Evolutionary conservation across 75 land plant species (phyloP).

Genomic region (Cryptomeria japonica): DNA sequence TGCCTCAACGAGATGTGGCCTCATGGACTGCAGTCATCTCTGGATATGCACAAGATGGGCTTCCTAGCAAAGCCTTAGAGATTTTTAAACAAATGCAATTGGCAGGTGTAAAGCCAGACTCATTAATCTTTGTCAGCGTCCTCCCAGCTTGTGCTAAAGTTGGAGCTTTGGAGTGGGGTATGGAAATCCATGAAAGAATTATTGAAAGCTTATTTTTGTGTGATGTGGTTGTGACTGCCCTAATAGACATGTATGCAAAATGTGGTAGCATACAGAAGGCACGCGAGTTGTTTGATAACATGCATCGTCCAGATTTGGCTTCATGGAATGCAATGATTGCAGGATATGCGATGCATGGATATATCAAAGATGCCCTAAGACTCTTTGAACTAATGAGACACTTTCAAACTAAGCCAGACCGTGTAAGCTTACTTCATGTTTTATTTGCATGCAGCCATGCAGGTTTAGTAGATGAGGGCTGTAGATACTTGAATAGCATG

Average conservation of each 20-base stretch:
- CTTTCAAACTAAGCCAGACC: background rate
- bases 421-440: constrained; percentile 13
- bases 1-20: constrained; percentile 48
- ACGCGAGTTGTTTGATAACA: constrained; percentile 2
- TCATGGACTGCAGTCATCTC: constrained; percentile 58
- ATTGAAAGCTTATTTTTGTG: constrained; percentile 37
- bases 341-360: constrained; percentile 12
- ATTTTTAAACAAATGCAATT: constrained; percentile 36
- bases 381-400: constrained; percentile 12
- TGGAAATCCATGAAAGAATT: constrained; percentile 35
- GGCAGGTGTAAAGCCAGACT: constrained; percentile 28
- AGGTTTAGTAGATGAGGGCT: constrained; percentile 24
- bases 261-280: constrained; percentile 21
- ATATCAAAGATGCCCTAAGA: constrained; percentile 11
- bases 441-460: constrained; percentile 29
- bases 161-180: constrained; percentile 44
- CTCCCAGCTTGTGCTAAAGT: constrained; percentile 43
- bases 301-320: background rate
- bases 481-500: constrained; percentile 14
- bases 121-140: constrained; percentile 39
- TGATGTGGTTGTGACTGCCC: constrained; percentile 34
- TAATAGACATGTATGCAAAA: constrained; percentile 30
- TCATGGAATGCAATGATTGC: constrained; percentile 19
- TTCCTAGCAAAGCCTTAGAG: constrained; percentile 28
- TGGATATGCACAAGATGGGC: constrained; percentile 52